Evolutionary conservation across 1,284 basidiomycete genomes (phyloP).

Genomic region (Porodaedalea pini): DNA sequence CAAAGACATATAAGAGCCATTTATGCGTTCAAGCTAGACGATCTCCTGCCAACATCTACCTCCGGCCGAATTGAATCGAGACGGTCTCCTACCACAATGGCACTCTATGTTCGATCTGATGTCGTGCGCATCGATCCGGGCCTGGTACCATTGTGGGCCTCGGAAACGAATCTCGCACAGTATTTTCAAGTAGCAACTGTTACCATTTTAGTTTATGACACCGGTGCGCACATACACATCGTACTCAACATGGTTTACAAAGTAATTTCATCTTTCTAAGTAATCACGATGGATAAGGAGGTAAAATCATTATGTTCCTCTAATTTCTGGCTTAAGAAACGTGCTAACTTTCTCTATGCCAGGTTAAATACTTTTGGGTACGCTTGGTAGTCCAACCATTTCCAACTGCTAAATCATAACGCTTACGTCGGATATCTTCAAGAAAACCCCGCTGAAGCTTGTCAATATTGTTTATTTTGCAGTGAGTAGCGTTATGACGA

Average conservation of each 20-base stretch:
- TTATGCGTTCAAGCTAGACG: no score
- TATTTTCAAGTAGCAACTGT: not conserved
- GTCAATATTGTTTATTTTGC: slow-evolving; percentile 3
- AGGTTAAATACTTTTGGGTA: slow-evolving; percentile 13
- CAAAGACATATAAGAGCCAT: no score
- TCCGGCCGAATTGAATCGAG: no score
- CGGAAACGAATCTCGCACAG: no score
- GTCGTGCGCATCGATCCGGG: no score
- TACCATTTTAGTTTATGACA: not conserved
- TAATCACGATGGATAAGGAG: slow-evolving; percentile 1
- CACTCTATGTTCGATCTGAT: no score
- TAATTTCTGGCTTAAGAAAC: not conserved
- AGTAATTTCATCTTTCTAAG: not conserved
- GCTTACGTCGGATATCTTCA: not conserved
- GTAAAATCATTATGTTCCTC: not conserved
- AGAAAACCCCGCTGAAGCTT: not conserved
- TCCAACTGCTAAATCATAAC: not conserved
- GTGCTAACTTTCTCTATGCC: no score
- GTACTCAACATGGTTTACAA: not conserved
- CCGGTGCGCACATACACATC: not conserved
- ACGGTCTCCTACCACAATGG: no score
- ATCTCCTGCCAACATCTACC: no score
- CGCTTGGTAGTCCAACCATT: no score
- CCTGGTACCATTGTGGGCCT: no score
- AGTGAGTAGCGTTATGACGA: not conserved